These are phyloP conservation scores for Mycena haematopus DNA, from an alignment of 768 basidiomycete genomes.

Conservation along the genomic window DNA sequence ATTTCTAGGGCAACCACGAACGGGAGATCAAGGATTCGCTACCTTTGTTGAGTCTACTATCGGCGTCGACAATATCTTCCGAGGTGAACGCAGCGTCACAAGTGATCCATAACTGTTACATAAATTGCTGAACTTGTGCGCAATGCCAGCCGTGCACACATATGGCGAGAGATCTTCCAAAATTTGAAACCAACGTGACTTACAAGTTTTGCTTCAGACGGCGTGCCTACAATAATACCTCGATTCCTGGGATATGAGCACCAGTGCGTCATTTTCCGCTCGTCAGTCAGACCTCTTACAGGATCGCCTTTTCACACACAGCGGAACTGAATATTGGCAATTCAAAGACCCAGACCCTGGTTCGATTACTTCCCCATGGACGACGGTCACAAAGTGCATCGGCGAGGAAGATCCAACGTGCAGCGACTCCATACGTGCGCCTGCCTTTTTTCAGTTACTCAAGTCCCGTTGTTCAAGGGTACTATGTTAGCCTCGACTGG, in stretches of 20 bases:
- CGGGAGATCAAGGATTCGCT: constrained; percentile 49
- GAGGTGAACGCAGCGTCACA: constrained; percentile 39
- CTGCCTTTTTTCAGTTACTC: neutral
- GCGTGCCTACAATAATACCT: constrained; percentile 58
- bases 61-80: constrained; percentile 46
- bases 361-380: constrained; percentile 35
- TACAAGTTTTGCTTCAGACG: constrained; percentile 39
- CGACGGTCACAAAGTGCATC: constrained; percentile 48
- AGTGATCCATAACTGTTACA: too few relatives aligned
- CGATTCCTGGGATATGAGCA: constrained; percentile 53
- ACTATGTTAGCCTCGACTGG: constrained; percentile 48
- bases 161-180: constrained; percentile 38
- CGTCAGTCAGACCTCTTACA: neutral
- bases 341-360: constrained; percentile 52
- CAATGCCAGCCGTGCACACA: constrained; percentile 40
- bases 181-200: neutral
- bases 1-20: constrained; percentile 55
- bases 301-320: neutral
- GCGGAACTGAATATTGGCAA: constrained; percentile 52
- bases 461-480: neutral
- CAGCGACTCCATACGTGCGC: constrained; percentile 54
- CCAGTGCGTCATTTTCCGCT: constrained; percentile 38
- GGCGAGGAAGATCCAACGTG: constrained; percentile 55
- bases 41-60: constrained; percentile 46
- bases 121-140: neutral